phyloP scores from a whole-genome alignment of 805 yeast genomes.

The Candida xyloterini region DNA sequence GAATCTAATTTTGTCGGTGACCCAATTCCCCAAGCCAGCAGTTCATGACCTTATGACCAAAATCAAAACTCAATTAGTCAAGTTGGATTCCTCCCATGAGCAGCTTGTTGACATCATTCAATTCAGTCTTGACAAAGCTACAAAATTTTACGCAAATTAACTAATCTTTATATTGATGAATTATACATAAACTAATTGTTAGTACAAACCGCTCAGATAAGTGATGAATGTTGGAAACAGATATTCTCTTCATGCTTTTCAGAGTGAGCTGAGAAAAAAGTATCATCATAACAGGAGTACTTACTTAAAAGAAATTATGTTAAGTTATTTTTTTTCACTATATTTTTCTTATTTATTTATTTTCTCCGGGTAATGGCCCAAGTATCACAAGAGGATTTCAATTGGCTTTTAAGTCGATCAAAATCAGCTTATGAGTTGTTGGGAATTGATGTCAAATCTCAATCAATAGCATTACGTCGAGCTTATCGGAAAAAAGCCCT shows the following conservation, averaged over 20 bases:
- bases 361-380: conserved; percentile 13
- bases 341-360: background rate
- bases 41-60: conserved; percentile 3
- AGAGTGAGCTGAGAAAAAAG: conserved; percentile 57
- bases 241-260: conserved; percentile 49
- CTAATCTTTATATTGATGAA: background rate
- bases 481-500: conserved; percentile 33
- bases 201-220: conserved; percentile 25
- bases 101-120: conserved; percentile 16
- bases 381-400: conserved; percentile 16
- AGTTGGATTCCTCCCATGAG: background rate
- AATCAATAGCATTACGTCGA: conserved; percentile 16
- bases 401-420: conserved; percentile 19
- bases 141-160: conserved; percentile 11
- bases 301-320: conserved; percentile 1
- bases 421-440: conserved; percentile 19
- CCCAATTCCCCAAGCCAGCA: conserved; percentile 10
- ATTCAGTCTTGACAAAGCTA: conserved; percentile 23
- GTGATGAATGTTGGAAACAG: conserved; percentile 50
- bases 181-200: background rate
- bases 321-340: conserved; percentile 1
- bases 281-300: conserved; percentile 41
- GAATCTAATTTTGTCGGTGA: conserved; percentile 42
- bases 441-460: conserved; percentile 1
- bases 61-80: conserved; percentile 1